phyloP scores from a whole-genome alignment of 176 grass and related monocot species.

The Olyra latifolia region DNA sequence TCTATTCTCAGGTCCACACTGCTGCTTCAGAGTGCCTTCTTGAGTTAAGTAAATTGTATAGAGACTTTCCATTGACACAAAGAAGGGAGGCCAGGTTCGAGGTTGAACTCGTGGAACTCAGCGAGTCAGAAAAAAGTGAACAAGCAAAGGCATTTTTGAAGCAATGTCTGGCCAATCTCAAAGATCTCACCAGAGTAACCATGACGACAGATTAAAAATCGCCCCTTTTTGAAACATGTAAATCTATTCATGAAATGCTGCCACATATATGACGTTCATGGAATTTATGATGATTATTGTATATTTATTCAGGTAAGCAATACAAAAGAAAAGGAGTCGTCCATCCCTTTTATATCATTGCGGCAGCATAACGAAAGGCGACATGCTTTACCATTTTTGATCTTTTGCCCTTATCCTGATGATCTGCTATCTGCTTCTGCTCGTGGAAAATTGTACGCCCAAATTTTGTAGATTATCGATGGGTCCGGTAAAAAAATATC shows the following conservation, averaged over 20 bases:
- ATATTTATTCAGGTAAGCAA: slow-evolving; percentile 22
- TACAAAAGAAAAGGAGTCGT: not conserved
- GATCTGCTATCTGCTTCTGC: not conserved
- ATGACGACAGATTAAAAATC: slow-evolving; percentile 23
- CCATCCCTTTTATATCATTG: not conserved
- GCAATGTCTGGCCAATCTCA: slow-evolving; percentile 62
- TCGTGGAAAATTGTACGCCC: no score
- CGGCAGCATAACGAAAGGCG: not conserved
- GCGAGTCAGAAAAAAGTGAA: slow-evolving; percentile 69
- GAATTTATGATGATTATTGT: not conserved
- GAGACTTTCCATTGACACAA: slow-evolving; percentile 57
- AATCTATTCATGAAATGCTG: not conserved
- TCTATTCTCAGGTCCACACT: slow-evolving; percentile 66
- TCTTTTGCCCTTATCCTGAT: not conserved
- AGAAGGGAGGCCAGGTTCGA: slow-evolving; percentile 62
- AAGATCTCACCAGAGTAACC: slow-evolving; percentile 35
- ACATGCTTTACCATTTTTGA: not conserved
- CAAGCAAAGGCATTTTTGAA: slow-evolving; percentile 75
- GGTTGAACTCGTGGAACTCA: slow-evolving; percentile 60
- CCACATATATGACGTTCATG: not conserved
- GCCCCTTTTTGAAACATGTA: slow-evolving; percentile 1
- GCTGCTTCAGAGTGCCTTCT: slow-evolving; percentile 84
- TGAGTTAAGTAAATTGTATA: slow-evolving; percentile 74
- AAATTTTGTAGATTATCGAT: no score
- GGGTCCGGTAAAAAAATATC: no score